A percentile compares a stretch with the other conserved stretches of the same genome.
Conservation (phyloP, 2,329 filamentous ascomycete species). For the Trichoderma guizhouense region DNA sequence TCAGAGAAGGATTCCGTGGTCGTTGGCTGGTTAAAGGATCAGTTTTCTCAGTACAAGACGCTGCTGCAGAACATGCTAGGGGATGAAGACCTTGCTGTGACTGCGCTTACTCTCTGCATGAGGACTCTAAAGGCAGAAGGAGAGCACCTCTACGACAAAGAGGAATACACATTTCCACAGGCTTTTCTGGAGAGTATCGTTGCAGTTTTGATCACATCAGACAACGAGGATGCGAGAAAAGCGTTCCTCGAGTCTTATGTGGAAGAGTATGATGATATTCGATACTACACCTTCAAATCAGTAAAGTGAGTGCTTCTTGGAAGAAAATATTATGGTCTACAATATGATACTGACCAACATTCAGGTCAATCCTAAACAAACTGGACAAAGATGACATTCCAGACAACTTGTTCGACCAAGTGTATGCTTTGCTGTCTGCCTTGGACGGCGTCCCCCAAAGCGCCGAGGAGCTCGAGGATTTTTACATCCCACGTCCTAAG, state of each 20-base stretch:
- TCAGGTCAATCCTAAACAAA: conserved; percentile 29
- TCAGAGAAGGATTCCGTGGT: conserved; percentile 73
- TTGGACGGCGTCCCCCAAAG: conserved; percentile 70
- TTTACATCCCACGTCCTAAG: conserved; percentile 62
- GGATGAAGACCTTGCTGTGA: conserved; percentile 62
- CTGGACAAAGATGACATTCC: conserved; percentile 21
- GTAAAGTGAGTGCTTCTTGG: conserved; percentile 56
- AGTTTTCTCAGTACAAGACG: conserved; percentile 67
- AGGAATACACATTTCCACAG: conserved; percentile 67
- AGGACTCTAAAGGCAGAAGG: conserved; percentile 77
- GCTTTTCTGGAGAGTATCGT: conserved; percentile 65
- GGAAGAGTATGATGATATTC: conserved; percentile 77
- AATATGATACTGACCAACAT: neutral
- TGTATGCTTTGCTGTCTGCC: conserved; percentile 60
- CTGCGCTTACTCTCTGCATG: conserved; percentile 77
- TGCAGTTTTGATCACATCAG: conserved; percentile 55
- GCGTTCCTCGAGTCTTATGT: conserved; percentile 78
- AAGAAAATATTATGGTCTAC: no score
- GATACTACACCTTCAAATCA: conserved; percentile 75
- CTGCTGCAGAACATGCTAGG: conserved; percentile 60
- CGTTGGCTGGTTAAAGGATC: conserved; percentile 72
- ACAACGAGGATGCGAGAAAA: conserved; percentile 57
- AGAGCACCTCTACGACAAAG: conserved; percentile 56
- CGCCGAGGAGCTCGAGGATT: conserved; percentile 63
- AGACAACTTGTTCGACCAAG: conserved; percentile 48